These are phyloP conservation scores for Mortierella sp. DNA, from an alignment of 371 early-diverging fungal species.

Conservation along the genomic window DNA sequence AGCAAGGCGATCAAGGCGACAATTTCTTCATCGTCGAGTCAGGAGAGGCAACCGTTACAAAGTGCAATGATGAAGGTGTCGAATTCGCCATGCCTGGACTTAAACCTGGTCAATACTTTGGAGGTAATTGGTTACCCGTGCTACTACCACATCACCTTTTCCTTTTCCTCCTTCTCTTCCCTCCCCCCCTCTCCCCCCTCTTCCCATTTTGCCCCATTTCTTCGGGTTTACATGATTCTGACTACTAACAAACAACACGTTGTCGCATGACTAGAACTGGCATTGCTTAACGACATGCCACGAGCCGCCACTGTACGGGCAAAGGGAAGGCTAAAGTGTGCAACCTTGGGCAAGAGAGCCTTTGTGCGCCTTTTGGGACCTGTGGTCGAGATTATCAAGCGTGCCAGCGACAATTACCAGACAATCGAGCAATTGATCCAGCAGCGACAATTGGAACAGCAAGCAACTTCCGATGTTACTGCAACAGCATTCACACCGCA, in stretches of 20 bases:
- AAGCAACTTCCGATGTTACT: conserved; percentile 17
- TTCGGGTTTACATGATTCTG: not conserved
- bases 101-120: conserved; percentile 94
- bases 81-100: conserved; percentile 81
- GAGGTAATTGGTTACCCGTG: conserved; percentile 77
- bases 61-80: conserved; percentile 79
- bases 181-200: not conserved
- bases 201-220: not conserved
- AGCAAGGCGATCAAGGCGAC: conserved; percentile 88
- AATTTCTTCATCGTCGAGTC: conserved; percentile 91
- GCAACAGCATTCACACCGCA: conserved; percentile 15
- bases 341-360: conserved; percentile 89
- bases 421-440: conserved; percentile 56
- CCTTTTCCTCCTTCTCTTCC: conserved; percentile 1
- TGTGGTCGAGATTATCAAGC: conserved; percentile 90
- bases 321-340: conserved; percentile 90
- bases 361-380: conserved; percentile 95
- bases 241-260: not conserved
- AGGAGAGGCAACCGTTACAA: conserved; percentile 86
- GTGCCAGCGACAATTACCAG: conserved; percentile 87
- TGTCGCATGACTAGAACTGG: conserved; percentile 73
- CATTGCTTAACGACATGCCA: conserved; percentile 90
- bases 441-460: conserved; percentile 39
- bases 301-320: conserved; percentile 93
- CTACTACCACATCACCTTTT: not conserved